Conservation (phyloP, 257 asterid species). For the Solanum okadae region DNA sequence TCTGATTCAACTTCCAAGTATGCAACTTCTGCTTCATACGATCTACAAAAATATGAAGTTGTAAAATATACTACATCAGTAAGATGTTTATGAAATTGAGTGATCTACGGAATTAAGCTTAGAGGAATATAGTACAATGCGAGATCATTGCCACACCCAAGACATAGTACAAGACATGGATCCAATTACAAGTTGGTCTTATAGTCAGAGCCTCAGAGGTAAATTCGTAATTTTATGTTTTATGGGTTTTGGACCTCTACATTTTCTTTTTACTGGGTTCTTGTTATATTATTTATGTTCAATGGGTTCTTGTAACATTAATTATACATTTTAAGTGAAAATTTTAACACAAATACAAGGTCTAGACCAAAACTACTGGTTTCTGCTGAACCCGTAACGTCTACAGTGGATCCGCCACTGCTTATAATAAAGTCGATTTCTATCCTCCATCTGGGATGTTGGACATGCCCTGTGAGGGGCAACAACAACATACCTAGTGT, state of each 20-base stretch:
- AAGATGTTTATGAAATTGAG: background rate
- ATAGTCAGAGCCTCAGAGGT: background rate
- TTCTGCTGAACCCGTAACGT: background rate
- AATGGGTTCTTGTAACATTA: background rate
- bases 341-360: background rate
- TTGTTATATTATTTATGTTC: background rate
- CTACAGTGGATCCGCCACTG: background rate
- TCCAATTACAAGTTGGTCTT: background rate
- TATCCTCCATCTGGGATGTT: background rate
- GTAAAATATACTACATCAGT: background rate
- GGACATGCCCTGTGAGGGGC: background rate
- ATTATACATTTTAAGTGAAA: background rate
- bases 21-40: conserved; percentile 87
- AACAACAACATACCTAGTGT: background rate
- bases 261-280: background rate
- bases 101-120: background rate
- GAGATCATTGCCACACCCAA: background rate
- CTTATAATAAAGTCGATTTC: background rate
- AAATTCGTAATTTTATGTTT: background rate
- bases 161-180: background rate
- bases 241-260: background rate
- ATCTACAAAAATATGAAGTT: conserved; percentile 25
- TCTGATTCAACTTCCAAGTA: conserved; percentile 65
- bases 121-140: background rate
- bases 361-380: background rate